These are phyloP conservation scores for Lachancea meyersii DNA, from an alignment of 805 yeast species.

Conservation along the genomic window DNA sequence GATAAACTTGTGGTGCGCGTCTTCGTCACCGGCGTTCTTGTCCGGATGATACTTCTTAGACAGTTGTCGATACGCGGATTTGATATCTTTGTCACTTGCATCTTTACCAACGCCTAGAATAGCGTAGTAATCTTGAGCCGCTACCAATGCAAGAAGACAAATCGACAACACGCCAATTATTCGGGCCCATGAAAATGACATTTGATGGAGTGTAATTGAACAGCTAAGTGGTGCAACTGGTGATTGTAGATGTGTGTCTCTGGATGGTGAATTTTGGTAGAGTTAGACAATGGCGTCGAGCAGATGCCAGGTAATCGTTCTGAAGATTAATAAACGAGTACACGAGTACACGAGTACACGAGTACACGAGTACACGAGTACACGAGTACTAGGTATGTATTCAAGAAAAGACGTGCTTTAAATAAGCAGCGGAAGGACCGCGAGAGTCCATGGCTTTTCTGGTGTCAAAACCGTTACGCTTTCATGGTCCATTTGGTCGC, in stretches of 20 bases:
- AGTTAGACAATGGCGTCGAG: too few relatives aligned
- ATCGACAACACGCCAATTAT: constrained; percentile 7
- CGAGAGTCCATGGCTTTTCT: too few relatives aligned
- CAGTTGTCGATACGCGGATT: constrained; percentile 73
- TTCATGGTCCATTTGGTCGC: too few relatives aligned
- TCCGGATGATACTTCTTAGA: constrained; percentile 92
- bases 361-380: too few relatives aligned
- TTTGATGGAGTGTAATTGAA: neutral
- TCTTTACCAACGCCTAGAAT: constrained; percentile 62
- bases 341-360: neutral
- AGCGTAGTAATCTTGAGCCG: constrained; percentile 45
- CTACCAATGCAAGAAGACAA: constrained; percentile 13
- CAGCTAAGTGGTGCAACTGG: neutral
- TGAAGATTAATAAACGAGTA: neutral
- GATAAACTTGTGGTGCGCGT: constrained; percentile 78
- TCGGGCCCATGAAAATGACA: constrained; percentile 8
- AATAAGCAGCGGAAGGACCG: too few relatives aligned
- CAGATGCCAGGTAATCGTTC: neutral
- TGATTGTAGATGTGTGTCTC: neutral
- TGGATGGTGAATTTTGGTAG: too few relatives aligned
- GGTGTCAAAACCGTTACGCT: too few relatives aligned
- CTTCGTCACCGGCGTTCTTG: constrained; percentile 77
- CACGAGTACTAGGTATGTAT: too few relatives aligned
- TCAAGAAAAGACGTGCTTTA: too few relatives aligned
- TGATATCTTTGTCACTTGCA: constrained; percentile 77